Conservation (phyloP, 164 flowering plant genomes). For the Pachysandra terminalis region DNA sequence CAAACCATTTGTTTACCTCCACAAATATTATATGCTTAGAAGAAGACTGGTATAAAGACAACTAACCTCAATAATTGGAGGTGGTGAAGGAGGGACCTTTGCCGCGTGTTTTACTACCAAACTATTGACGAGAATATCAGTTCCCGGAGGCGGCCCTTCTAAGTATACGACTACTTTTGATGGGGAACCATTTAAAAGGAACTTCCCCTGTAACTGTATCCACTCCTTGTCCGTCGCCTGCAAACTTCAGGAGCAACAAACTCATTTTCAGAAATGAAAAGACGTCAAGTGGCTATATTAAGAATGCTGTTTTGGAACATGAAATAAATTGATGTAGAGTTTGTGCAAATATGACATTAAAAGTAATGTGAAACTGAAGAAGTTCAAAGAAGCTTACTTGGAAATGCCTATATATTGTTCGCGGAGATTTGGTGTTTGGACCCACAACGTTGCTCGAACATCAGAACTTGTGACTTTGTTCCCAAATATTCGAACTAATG, state of each 20-base stretch:
- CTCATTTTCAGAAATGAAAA: too few relatives aligned
- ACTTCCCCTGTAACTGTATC: constrained; percentile 79
- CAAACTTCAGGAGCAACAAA: constrained; percentile 33
- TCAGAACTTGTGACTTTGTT: constrained; percentile 42
- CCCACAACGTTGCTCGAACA: constrained; percentile 54
- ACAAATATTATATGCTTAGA: background rate
- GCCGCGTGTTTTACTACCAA: constrained; percentile 73
- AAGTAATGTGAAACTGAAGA: background rate
- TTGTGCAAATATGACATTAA: background rate
- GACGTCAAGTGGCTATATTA: too few relatives aligned
- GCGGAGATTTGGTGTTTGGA: constrained; percentile 46
- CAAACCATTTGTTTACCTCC: background rate
- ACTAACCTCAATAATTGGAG: constrained; percentile 75
- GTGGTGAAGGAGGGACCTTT: constrained; percentile 70
- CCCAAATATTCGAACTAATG: constrained; percentile 57
- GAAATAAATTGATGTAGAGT: background rate
- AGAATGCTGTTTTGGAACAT: background rate
- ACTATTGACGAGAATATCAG: constrained; percentile 85
- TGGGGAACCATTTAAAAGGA: constrained; percentile 76
- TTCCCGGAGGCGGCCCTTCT: constrained; percentile 96
- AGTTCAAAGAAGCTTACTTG: constrained; percentile 32
- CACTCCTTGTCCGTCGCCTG: constrained; percentile 93
- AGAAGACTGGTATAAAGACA: background rate
- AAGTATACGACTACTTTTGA: constrained; percentile 64
- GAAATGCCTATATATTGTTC: constrained; percentile 65